A percentile compares a stretch with the other conserved stretches of the same genome.
These are phyloP conservation scores for Hylodesmum podocarpum DNA, from an alignment of 306 rosid genomes.

Conservation along the genomic window DNA sequence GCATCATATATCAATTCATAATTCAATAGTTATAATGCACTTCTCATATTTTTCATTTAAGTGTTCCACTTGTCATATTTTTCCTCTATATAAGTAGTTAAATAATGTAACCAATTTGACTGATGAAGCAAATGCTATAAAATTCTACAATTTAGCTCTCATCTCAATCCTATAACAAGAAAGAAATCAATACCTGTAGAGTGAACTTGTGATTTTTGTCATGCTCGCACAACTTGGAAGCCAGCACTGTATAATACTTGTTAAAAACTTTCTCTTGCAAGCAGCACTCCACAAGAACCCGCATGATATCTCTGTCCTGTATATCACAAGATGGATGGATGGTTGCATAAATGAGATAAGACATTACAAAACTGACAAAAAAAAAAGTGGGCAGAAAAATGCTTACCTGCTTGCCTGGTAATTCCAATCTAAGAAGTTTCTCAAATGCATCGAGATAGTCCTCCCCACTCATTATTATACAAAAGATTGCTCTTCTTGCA, in stretches of 20 bases:
- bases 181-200: constrained; percentile 62
- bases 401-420: constrained; percentile 82
- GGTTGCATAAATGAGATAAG: not conserved
- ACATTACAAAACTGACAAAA: not conserved
- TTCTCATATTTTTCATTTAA: not conserved
- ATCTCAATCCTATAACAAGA: constrained; percentile 3
- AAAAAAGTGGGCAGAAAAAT: not conserved
- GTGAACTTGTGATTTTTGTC: constrained; percentile 96
- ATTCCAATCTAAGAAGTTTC: constrained; percentile 87
- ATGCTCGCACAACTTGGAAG: constrained; percentile 87
- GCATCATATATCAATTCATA: not conserved
- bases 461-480: constrained; percentile 92
- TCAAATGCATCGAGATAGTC: constrained; percentile 92
- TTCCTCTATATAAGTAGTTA: not conserved
- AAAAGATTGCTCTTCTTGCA: constrained; percentile 84
- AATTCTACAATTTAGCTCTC: not conserved
- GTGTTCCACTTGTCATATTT: not conserved
- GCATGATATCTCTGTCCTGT: constrained; percentile 89
- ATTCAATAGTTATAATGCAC: not conserved
- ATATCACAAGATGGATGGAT: not conserved
- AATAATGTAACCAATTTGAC: not conserved
- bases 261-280: constrained; percentile 90
- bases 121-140: not conserved
- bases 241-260: constrained; percentile 83
- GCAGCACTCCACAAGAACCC: constrained; percentile 92